Percentiles rank a stretch among this genome's conserved stretches.
phyloP scores from a whole-genome alignment of 331 rosid genomes.

The Rosa hybrid region DNA sequence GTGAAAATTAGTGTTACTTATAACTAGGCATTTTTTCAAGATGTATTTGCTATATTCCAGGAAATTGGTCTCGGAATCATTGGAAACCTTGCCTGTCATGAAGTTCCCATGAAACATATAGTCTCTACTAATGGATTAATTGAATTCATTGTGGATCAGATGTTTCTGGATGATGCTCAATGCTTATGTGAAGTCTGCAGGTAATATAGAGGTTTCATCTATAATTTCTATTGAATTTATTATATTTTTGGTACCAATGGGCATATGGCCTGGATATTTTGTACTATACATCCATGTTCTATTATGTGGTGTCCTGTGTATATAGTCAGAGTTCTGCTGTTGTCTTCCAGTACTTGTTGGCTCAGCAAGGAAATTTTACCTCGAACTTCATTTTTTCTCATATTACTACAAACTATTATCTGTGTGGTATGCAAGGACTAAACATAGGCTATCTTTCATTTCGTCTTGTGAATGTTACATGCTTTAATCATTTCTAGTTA shows the following conservation, averaged over 20 bases:
- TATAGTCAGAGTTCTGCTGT: neutral
- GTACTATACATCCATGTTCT: neutral
- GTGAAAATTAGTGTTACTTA: constrained; percentile 6
- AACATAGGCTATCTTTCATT: neutral
- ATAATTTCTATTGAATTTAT: no score
- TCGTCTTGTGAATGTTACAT: neutral
- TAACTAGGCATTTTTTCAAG: constrained; percentile 8
- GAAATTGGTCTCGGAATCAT: constrained; percentile 77
- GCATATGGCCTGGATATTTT: neutral
- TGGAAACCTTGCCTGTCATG: constrained; percentile 90
- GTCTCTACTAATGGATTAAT: constrained; percentile 56
- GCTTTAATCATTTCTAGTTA: neutral
- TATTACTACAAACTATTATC: neutral
- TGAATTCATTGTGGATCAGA: constrained; percentile 55
- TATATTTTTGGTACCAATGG: neutral
- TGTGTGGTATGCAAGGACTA: neutral
- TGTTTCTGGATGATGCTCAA: constrained; percentile 77
- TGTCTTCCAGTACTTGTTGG: neutral
- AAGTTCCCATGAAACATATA: constrained; percentile 60
- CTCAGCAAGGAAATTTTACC: neutral
- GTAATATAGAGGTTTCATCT: constrained; percentile 26
- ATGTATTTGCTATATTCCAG: constrained; percentile 46
- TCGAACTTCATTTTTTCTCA: neutral
- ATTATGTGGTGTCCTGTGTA: neutral
- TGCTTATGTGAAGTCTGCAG: constrained; percentile 81